Evolutionary conservation across 1,139 yeast species (phyloP).

Genomic region (Magnusiomyces suaveolens): DNA sequence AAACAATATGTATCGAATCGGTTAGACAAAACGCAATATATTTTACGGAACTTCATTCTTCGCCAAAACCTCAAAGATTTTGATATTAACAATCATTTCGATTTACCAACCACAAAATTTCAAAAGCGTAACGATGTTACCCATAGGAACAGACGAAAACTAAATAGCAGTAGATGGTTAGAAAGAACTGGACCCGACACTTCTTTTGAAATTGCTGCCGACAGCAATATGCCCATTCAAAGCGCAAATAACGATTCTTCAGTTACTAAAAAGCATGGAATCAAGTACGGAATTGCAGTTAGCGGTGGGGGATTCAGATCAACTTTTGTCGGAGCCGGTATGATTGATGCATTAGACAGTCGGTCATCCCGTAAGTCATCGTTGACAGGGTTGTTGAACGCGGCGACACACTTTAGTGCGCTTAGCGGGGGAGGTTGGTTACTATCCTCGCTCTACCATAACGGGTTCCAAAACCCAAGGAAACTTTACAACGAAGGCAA

Average conservation of each 20-base stretch:
- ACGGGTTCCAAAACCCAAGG: constrained; percentile 69
- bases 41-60: constrained; percentile 47
- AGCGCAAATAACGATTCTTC: too few relatives aligned
- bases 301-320: constrained; percentile 85
- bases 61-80: constrained; percentile 53
- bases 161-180: not conserved
- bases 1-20: constrained; percentile 29
- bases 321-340: constrained; percentile 72
- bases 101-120: constrained; percentile 21
- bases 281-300: constrained; percentile 52
- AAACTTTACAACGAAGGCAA: constrained; percentile 40
- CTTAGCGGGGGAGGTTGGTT: constrained; percentile 84
- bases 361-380: constrained; percentile 50
- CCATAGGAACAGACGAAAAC: too few relatives aligned
- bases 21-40: constrained; percentile 43
- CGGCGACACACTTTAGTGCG: constrained; percentile 66
- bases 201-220: not conserved
- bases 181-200: constrained; percentile 14
- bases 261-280: not conserved
- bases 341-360: constrained; percentile 59
- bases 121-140: not conserved
- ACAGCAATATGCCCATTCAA: not conserved
- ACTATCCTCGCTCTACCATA: constrained; percentile 64
- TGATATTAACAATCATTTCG: constrained; percentile 39
- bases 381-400: constrained; percentile 67